Percentiles rank a stretch among this genome's conserved stretches.
These are phyloP conservation scores for Podosphaera xanthii DNA, from an alignment of 2,329 filamentous ascomycete genomes.

Conservation along the genomic window DNA sequence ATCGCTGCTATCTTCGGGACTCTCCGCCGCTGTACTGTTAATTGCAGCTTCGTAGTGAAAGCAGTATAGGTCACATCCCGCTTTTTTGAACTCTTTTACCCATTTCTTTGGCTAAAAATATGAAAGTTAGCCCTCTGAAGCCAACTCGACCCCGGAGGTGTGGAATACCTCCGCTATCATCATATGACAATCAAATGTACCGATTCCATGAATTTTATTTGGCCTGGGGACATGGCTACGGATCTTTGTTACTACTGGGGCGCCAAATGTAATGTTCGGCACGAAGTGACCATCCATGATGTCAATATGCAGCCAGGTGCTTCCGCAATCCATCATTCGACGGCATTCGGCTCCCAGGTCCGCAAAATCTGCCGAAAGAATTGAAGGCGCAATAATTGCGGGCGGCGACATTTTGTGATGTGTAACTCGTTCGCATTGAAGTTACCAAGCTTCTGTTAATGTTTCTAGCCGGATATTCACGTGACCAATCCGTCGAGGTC, in stretches of 20 bases:
- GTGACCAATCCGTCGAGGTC: no score
- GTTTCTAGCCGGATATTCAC: no score
- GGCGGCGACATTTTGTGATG: slow-evolving; percentile 47
- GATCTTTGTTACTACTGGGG: slow-evolving; percentile 87
- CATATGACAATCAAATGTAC: slow-evolving; percentile 99
- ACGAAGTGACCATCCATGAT: slow-evolving; percentile 99
- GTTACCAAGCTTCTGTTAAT: no score
- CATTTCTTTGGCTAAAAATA: slow-evolving; percentile 68
- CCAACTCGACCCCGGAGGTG: background rate
- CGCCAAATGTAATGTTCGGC: slow-evolving; percentile 91
- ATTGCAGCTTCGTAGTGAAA: slow-evolving; percentile 97
- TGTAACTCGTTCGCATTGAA: no score
- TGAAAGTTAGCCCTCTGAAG: background rate
- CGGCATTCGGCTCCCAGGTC: slow-evolving; percentile 69
- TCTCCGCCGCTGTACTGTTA: slow-evolving; percentile 58
- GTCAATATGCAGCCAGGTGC: slow-evolving; percentile 83
- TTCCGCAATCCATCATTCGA: slow-evolving; percentile 63
- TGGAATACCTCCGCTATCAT: slow-evolving; percentile 78
- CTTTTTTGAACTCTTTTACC: slow-evolving; percentile 85
- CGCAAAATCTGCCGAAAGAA: slow-evolving; percentile 89
- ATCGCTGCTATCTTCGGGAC: slow-evolving; percentile 45
- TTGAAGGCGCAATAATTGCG: slow-evolving; percentile 94
- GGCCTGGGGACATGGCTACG: slow-evolving; percentile 64
- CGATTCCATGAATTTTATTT: slow-evolving; percentile 44
- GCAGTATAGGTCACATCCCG: slow-evolving; percentile 95